Evolutionary conservation across 495 filamentous ascomycete genomes (phyloP), one percentile per base, ranked within the genome.

Genomic region (Aspergillus carlsbadensis): DNA sequence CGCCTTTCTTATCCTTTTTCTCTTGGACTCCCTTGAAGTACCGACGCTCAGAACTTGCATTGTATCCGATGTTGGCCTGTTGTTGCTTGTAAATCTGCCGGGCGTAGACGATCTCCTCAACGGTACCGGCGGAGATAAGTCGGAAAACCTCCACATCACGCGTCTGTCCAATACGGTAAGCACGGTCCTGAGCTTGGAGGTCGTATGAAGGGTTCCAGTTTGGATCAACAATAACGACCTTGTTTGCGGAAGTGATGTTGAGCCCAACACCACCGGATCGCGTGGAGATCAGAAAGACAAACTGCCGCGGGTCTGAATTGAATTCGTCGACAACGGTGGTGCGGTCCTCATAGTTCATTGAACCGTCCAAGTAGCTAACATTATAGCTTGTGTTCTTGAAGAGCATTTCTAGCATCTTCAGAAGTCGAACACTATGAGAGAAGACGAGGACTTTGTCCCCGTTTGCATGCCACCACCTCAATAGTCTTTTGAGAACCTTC

Each of bases 81-180:
- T 98, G 94, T 65, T 98, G 94, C 67, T 98, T 98, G 76, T 98
- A 98, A 53, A 98, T 96, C 65, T 98, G 94, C 10, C 94, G 82
- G 0, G 94, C 94, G 63, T 98, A 98, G 33, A 96, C 90, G 57
- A 96, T 96, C 70, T 98, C 94, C 65, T 98, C 94, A 52, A 98
- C 92, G 0, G 95, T 98, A 14, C 94, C 94, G 0, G 87, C 86
- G 6, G 87, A 92, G n/a, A 98, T 84, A 22, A 98, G 82, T 13
- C 94, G 87, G 72, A 96, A 98, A 10, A 98, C 95, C 64, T 98
- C 95, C 5, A 98, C 94, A 62, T 98, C 91, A 5, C 94, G 83
- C 0, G 82, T 80, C 71, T 98, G 94, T 10, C 94, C 94, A 59
- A 98, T 98, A 14, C 94, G 87, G 67, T 98, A 98, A 10, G 95